Evolutionary conservation across 2,329 filamentous ascomycete species (phyloP), one percentile per base, ranked within the genome.

Genomic region (Exutisphaerella laricina): DNA sequence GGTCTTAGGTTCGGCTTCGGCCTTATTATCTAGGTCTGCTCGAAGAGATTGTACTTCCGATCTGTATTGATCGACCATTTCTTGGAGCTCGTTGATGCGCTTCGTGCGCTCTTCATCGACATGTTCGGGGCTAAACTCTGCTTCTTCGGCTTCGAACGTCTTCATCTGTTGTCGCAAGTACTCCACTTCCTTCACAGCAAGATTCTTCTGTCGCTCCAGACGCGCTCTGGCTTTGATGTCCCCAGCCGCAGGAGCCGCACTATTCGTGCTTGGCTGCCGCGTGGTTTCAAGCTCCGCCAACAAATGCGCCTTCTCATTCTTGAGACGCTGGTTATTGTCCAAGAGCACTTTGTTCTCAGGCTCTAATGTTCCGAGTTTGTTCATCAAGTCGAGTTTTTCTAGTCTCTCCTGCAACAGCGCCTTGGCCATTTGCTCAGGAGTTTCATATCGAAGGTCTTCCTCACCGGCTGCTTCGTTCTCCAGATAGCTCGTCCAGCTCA

Each of bases 111-210:
- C 75, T 53, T 84, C 78, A 57, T 98, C 87, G 41, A 85, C 83
- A 31, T 78, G 80, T 23, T 88, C 85, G 0, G 86, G 80, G 42
- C 90, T 81, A 68, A 96, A 85, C 0, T 89, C 89, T 40, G 80
- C 79, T 57, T 97, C 89, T 64, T 98, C 92, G 1, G 80, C 78
- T 58, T 97, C 87, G 47, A 94, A 69, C 0, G 85, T 84, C 66
- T 89, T 89, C 41, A 97, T 75, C 64, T 98, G 92, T 0, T 88
- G 90, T 16, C 92, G 85, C 5, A 98, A 75, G 61, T 94, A 95
- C 54, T 96, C 89, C 0, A 92, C 87, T 62, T 98, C 94, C 60
- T 96, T 96, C 17, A 88, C 75, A 0, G 89, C 88, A 5, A 98
- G 75, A 1, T 77, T 79, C 45, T 87, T 85, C 61, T 97, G 90